Conservation (phyloP, 805 yeast species). For the Komagataella kurtzmanii region DNA sequence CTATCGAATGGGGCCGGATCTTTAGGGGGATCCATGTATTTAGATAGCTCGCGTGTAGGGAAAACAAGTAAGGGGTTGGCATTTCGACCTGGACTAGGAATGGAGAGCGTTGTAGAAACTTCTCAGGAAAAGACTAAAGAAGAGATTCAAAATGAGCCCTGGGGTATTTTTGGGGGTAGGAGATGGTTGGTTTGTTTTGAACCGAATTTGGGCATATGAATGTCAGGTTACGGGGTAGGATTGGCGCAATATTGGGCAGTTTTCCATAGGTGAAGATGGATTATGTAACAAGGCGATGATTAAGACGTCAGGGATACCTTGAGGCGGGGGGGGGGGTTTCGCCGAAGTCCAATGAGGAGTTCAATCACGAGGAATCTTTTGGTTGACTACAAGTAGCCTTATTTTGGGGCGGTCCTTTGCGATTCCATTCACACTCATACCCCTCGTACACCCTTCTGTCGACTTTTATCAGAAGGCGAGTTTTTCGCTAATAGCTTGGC, state of each 20-base stretch:
- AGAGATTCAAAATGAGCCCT: not conserved
- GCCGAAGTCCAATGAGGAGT: too few relatives aligned
- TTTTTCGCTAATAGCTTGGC: not conserved
- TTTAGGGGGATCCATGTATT: not conserved
- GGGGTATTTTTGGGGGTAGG: not conserved
- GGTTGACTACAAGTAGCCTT: not conserved
- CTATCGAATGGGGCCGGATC: not conserved
- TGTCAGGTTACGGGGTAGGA: not conserved
- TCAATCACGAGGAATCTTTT: too few relatives aligned
- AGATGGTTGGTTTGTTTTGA: not conserved
- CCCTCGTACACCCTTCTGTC: not conserved
- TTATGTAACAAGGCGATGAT: too few relatives aligned
- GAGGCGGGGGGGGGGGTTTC: too few relatives aligned
- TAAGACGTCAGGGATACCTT: too few relatives aligned
- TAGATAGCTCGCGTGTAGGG: not conserved
- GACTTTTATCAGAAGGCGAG: not conserved
- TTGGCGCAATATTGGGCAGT: not conserved
- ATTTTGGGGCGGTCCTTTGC: not conserved
- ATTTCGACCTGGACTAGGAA: not conserved
- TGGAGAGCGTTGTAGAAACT: not conserved
- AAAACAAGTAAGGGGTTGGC: not conserved
- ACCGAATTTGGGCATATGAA: not conserved
- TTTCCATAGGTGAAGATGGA: not conserved
- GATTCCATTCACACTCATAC: not conserved
- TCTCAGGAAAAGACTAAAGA: too few relatives aligned